Conservation (phyloP, 768 basidiomycete genomes). For the Tylopilus felleus region DNA sequence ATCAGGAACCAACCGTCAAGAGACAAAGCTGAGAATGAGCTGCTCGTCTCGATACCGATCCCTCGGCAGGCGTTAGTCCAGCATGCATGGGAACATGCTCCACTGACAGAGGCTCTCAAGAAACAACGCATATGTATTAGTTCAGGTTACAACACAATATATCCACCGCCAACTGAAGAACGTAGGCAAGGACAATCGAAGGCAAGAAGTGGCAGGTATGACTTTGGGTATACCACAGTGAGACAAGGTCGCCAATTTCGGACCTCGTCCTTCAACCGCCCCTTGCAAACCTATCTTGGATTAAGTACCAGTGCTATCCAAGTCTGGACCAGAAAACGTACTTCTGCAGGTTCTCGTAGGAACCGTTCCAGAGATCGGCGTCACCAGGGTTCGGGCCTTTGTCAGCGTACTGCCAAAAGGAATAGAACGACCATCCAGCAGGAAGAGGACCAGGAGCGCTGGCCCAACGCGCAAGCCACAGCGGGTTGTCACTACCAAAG, state of each 20-base stretch:
- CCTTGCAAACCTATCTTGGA: constrained; percentile 16
- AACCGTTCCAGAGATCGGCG: constrained; percentile 55
- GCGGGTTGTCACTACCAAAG: no score
- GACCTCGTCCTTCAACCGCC: constrained; percentile 1
- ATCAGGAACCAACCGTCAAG: constrained; percentile 17
- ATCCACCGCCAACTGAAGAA: no score
- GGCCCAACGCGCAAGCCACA: no score
- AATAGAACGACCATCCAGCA: constrained; percentile 52
- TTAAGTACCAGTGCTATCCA: not conserved
- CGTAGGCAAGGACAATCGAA: no score
- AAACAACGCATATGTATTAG: no score
- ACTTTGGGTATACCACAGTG: no score
- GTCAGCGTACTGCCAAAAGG: constrained; percentile 63
- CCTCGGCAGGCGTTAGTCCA: no score
- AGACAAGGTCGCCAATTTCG: not conserved
- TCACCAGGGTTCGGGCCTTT: constrained; percentile 53
- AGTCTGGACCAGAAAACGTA: constrained; percentile 14
- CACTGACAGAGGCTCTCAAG: no score
- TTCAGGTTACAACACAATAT: no score
- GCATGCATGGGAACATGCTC: no score
- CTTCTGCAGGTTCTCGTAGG: constrained; percentile 39
- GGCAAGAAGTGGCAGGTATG: no score
- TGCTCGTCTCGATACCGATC: no score
- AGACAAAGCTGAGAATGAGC: constrained; percentile 11
- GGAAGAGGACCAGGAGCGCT: constrained; percentile 14